These are phyloP conservation scores for Prillingera fragicola DNA, from an alignment of 1,284 basidiomycete species.

Conservation along the genomic window DNA sequence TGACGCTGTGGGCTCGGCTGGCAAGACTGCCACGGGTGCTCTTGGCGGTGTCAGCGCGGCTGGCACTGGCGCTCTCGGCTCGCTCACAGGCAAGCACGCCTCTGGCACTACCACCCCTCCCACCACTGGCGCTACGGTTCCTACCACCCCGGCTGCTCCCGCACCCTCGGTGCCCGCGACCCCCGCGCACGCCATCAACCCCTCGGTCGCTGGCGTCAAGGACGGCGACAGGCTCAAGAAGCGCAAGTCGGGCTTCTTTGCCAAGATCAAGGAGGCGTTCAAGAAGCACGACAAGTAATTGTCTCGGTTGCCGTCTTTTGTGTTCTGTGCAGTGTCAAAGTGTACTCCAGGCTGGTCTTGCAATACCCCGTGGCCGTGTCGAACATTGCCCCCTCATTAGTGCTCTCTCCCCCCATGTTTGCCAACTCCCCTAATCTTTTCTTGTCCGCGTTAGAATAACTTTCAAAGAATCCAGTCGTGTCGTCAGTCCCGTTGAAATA, in stretches of 20 bases:
- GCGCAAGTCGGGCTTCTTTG: constrained; percentile 26
- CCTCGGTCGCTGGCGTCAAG: neutral
- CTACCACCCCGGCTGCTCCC: neutral
- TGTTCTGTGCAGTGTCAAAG: no score
- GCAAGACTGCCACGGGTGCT: no score
- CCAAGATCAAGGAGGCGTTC: constrained; percentile 18
- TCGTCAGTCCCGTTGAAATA: no score
- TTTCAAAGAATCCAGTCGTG: no score
- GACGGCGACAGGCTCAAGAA: constrained; percentile 14
- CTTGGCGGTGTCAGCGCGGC: neutral
- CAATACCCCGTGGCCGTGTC: no score
- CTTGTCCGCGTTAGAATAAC: no score
- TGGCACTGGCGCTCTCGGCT: neutral
- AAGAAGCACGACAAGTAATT: constrained; percentile 8
- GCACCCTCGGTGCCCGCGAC: constrained; percentile 1
- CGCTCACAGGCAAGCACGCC: neutral
- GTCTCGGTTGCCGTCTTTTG: no score
- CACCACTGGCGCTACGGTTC: constrained; percentile 8
- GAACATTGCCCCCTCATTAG: no score
- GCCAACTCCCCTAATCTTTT: no score
- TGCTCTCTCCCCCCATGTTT: no score
- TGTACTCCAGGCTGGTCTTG: no score
- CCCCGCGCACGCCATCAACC: neutral
- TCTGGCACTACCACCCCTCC: constrained; percentile 2
- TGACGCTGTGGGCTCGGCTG: neutral